Base-by-base conservation (phyloP, 768 basidiomycete species). In the Pisolithus marmoratus region DNA sequence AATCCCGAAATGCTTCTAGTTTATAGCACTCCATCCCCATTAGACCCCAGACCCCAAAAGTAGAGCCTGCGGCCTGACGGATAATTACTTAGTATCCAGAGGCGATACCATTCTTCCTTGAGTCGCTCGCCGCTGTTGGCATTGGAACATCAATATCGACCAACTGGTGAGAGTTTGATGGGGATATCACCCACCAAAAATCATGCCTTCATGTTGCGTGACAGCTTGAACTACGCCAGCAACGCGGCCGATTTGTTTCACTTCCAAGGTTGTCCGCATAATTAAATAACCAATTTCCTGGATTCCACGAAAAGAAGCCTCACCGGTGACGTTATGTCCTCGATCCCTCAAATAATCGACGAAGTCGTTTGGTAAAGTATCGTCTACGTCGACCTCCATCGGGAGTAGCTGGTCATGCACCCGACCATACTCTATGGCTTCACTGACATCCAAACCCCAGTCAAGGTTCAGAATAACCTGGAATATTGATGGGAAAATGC, bases 71-170 rank as follows among this genome's bases (percentile, higher is more conserved):
- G 34, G 34, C 14, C 34, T 34, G 14, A 15, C 2, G 34, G 14
- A 34, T 14, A 34, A 34, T 14, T 34, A 34, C 4, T 68, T 62
- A 91, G 69, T 94, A 94, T 3, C 88, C 94, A 44, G 88, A 83
- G 5, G 94, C 89, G 38, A 93, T 78, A n/a, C 93, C 93, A 56
- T 92, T 88, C 74, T 94, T 95, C 63, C 93, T 79, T 19, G 89
- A 91, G 68, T 96, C 94, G 63, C 89, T 91, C 8, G 90, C 87
- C 54, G 90, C 93, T 88, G 58, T 14, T 34, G 14, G 12, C 41
- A 23, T 23, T 36, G 17, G 31, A 34, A 38, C 31, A 44, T 57
- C 27, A 58, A 43, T 3, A 27, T 38, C 12, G 11, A 12, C 19
- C 22, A 31, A 48, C 54, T 37, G 8, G 23, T 14, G 43, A 6